phyloP scores from a whole-genome alignment of 2,329 filamentous ascomycete genomes.

The Calonectria pteridis region DNA sequence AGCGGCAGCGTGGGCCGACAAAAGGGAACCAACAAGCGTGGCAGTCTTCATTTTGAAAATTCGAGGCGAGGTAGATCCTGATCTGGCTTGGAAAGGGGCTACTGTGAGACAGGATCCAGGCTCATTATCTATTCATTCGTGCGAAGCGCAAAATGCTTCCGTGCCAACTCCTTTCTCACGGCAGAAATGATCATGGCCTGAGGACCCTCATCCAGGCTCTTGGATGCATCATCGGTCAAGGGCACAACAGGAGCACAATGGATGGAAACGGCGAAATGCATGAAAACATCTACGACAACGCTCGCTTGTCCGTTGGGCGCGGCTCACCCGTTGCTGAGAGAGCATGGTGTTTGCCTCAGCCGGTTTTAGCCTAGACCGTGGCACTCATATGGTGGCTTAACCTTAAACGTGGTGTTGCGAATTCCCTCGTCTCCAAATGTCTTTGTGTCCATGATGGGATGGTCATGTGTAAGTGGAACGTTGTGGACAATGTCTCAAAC shows the following conservation, averaged over 20 bases:
- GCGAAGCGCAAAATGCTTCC: not conserved
- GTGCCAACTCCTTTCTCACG: not conserved
- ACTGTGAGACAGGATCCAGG: slow-evolving; percentile 32
- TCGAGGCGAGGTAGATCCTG: not conserved
- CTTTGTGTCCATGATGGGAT: not conserved
- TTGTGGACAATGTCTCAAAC: not conserved
- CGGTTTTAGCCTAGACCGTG: not conserved
- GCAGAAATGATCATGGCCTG: not conserved
- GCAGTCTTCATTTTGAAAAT: slow-evolving; percentile 34
- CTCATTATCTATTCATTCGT: slow-evolving; percentile 6
- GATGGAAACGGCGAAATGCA: not conserved
- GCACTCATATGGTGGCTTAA: not conserved
- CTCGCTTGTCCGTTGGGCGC: not conserved
- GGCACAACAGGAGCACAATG: not conserved
- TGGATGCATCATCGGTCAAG: not conserved
- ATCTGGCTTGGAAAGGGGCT: slow-evolving; percentile 18
- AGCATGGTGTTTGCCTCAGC: not conserved
- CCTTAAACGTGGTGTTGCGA: not conserved
- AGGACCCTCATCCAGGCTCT: not conserved
- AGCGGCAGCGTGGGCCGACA: slow-evolving; percentile 28
- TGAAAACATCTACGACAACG: not conserved
- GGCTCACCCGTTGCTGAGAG: not conserved
- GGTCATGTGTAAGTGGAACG: not conserved
- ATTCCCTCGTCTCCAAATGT: not conserved
- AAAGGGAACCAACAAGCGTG: slow-evolving; percentile 24